Evolutionary conservation across 2,329 filamentous ascomycete species (phyloP).

Genomic region (Fusarium goolgardi): DNA sequence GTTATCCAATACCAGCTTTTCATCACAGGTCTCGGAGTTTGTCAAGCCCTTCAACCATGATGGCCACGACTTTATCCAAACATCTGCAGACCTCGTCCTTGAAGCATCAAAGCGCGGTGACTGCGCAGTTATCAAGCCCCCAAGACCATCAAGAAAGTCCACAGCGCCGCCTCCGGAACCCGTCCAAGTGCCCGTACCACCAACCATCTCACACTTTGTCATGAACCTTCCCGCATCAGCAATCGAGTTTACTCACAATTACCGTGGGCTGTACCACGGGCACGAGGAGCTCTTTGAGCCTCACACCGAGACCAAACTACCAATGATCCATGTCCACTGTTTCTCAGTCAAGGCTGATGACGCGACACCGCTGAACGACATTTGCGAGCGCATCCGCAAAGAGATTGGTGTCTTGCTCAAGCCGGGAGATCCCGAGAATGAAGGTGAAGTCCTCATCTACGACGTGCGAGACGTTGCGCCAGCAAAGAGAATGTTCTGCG

Average conservation of each 20-base stretch:
- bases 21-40: conserved; percentile 68
- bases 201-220: conserved; percentile 89
- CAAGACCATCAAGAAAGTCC: conserved; percentile 54
- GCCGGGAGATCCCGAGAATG: conserved; percentile 59
- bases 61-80: conserved; percentile 81
- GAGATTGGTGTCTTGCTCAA: conserved; percentile 56
- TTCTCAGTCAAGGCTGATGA: conserved; percentile 87
- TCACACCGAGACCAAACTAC: conserved; percentile 70
- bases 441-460: conserved; percentile 66
- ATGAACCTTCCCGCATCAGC: conserved; percentile 97
- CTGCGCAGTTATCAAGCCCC: conserved; percentile 63
- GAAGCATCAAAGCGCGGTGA: conserved; percentile 63
- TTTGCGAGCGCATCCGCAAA: conserved; percentile 55
- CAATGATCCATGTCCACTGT: conserved; percentile 93
- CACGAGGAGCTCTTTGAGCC: conserved; percentile 74
- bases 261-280: conserved; percentile 80
- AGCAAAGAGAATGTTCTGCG: conserved; percentile 96
- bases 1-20: conserved; percentile 19
- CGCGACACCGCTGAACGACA: conserved; percentile 69
- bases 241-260: conserved; percentile 78
- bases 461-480: conserved; percentile 90
- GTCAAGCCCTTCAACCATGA: conserved; percentile 86
- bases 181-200: conserved; percentile 68
- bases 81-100: conserved; percentile 71
- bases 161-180: conserved; percentile 53